These are phyloP conservation scores for Chlamydomonas sphaeroides DNA, from an alignment of 139 green algal genomes.

Conservation along the genomic window DNA sequence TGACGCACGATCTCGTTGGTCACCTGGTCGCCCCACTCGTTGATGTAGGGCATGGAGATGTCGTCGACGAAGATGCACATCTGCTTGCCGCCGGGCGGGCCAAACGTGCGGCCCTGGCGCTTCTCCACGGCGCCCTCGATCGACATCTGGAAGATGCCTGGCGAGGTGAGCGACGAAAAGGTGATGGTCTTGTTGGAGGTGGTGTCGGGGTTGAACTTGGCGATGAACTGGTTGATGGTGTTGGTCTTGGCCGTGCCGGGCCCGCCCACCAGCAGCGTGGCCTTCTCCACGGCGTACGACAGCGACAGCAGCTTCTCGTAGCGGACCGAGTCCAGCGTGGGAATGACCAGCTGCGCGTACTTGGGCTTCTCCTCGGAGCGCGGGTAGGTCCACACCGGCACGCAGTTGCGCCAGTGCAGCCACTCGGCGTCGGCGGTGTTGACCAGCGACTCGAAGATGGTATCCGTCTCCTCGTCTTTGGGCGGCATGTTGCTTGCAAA, in stretches of 20 bases:
- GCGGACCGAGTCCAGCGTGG: constrained; percentile 89
- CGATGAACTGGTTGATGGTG: constrained; percentile 88
- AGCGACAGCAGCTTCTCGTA: constrained; percentile 87
- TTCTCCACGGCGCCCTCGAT: constrained; percentile 92
- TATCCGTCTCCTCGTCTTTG: constrained; percentile 68
- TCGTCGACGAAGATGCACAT: constrained; percentile 96
- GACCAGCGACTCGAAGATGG: constrained; percentile 91
- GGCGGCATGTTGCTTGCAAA: constrained; percentile 53
- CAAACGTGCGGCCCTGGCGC: constrained; percentile 92
- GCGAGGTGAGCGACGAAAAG: constrained; percentile 93
- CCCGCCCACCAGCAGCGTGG: constrained; percentile 84
- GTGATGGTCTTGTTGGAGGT: constrained; percentile 88
- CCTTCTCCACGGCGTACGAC: constrained; percentile 73
- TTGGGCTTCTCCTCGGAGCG: constrained; percentile 82
- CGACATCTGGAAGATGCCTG: constrained; percentile 89
- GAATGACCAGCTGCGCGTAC: constrained; percentile 91
- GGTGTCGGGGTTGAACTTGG: constrained; percentile 75
- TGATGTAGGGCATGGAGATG: constrained; percentile 92
- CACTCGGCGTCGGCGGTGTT: constrained; percentile 72
- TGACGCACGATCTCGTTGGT: constrained; percentile 97
- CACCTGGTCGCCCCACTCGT: constrained; percentile 96
- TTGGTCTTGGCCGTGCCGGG: constrained; percentile 95
- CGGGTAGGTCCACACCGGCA: constrained; percentile 89
- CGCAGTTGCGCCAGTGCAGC: constrained; percentile 82
- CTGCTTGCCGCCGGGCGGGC: constrained; percentile 86